phyloP scores from a whole-genome alignment of 2,329 filamentous ascomycete species.

The Aspergillus neoniger region DNA sequence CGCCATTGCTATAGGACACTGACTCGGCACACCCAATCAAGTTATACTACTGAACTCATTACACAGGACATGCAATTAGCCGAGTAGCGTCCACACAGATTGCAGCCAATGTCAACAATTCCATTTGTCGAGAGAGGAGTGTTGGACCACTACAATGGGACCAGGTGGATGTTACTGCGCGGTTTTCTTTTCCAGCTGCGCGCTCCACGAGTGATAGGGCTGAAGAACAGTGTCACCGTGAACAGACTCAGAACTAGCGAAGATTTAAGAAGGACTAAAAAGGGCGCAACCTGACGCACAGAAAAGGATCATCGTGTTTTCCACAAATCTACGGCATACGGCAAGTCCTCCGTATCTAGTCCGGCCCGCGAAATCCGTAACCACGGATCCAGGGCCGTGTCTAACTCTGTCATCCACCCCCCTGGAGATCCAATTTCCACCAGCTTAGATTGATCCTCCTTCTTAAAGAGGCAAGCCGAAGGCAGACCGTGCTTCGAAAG shows the following conservation, averaged over 20 bases:
- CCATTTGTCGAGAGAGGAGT: background rate
- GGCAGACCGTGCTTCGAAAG: background rate
- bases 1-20: background rate
- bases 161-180: background rate
- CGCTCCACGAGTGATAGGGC: background rate
- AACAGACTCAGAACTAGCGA: background rate
- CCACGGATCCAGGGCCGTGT: background rate
- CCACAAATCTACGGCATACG: background rate
- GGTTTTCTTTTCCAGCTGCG: background rate
- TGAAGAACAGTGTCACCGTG: background rate
- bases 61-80: background rate
- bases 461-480: background rate
- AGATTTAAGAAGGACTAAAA: background rate
- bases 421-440: slow-evolving; percentile 1
- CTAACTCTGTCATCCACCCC: background rate
- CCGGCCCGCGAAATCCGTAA: background rate
- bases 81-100: background rate
- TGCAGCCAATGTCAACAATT: background rate
- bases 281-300: too few species aligned
- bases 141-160: background rate
- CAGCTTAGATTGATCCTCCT: background rate
- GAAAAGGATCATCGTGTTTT: background rate
- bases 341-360: background rate
- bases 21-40: background rate
- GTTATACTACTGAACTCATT: background rate